Evolutionary conservation across 2,329 filamentous ascomycete species (phyloP).

Genomic region (Fusarium tupiense): DNA sequence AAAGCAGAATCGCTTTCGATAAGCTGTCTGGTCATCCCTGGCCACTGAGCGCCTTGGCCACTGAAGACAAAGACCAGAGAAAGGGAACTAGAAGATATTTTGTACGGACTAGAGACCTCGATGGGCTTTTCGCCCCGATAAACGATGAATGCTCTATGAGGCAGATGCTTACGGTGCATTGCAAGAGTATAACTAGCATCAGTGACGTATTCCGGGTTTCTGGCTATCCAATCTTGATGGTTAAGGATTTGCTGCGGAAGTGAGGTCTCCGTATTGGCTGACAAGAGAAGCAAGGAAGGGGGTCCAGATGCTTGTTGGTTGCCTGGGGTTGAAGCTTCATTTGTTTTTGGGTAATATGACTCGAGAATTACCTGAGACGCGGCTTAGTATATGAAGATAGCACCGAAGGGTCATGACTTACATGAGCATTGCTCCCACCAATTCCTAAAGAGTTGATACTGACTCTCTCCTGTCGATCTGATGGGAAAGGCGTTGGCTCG

Average conservation of each 20-base stretch:
- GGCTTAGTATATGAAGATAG: too few species aligned
- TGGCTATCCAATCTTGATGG: too few species aligned
- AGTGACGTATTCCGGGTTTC: too few species aligned
- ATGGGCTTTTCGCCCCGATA: not conserved
- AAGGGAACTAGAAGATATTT: fast-evolving
- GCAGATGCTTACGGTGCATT: conserved; percentile 41
- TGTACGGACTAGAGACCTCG: conserved; percentile 16
- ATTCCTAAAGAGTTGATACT: conserved; percentile 46
- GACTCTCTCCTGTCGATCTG: not conserved
- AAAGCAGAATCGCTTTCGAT: conserved; percentile 10
- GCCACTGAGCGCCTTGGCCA: conserved; percentile 51
- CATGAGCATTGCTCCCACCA: conserved; percentile 42
- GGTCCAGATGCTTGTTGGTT: not conserved
- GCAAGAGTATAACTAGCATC: conserved; percentile 47
- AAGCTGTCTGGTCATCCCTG: conserved; percentile 43
- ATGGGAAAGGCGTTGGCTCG: conserved; percentile 20
- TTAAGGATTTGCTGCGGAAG: too few species aligned
- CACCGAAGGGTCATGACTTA: too few species aligned
- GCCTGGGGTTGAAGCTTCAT: not conserved
- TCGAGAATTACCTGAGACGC: conserved; percentile 37
- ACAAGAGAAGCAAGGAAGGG: conserved; percentile 23
- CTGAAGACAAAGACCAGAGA: conserved; percentile 42
- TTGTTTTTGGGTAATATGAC: too few species aligned
- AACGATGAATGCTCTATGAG: conserved; percentile 17
- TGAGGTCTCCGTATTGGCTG: too few species aligned